Conservation (phyloP, 345 rosid genomes). For the Balakata baccata region DNA sequence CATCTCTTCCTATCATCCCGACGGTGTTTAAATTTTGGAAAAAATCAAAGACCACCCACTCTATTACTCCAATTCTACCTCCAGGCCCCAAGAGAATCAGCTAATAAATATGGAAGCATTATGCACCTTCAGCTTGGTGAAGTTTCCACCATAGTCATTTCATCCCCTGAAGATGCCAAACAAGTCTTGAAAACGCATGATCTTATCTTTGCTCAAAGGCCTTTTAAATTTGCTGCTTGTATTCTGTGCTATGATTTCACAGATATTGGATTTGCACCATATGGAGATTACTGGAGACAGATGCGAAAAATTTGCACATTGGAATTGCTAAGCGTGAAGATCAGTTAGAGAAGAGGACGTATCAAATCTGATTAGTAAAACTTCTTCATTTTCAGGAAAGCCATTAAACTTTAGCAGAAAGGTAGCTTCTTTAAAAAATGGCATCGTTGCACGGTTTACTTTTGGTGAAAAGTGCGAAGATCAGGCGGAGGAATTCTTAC, state of each 20-base stretch:
- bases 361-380: background rate
- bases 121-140: conserved; percentile 38
- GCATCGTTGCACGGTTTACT: too few relatives aligned
- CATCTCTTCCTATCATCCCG: background rate
- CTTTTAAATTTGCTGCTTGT: background rate
- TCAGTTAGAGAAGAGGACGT: conserved; percentile 26
- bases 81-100: conserved; percentile 31
- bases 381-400: too few relatives aligned
- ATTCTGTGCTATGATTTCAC: conserved; percentile 6
- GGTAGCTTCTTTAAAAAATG: too few relatives aligned
- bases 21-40: background rate
- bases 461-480: too few relatives aligned
- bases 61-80: conserved; percentile 21
- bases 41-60: background rate
- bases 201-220: conserved; percentile 27
- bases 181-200: conserved; percentile 35
- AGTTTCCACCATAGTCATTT: conserved; percentile 20
- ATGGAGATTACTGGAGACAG: conserved; percentile 30
- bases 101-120: conserved; percentile 32
- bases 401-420: too few relatives aligned
- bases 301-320: conserved; percentile 26
- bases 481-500: too few relatives aligned
- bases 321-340: conserved; percentile 5
- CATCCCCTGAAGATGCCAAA: conserved; percentile 27
- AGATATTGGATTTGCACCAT: conserved; percentile 14